phyloP scores from a whole-genome alignment of 2,329 filamentous ascomycete species.

The Arthroderma sp. region DNA sequence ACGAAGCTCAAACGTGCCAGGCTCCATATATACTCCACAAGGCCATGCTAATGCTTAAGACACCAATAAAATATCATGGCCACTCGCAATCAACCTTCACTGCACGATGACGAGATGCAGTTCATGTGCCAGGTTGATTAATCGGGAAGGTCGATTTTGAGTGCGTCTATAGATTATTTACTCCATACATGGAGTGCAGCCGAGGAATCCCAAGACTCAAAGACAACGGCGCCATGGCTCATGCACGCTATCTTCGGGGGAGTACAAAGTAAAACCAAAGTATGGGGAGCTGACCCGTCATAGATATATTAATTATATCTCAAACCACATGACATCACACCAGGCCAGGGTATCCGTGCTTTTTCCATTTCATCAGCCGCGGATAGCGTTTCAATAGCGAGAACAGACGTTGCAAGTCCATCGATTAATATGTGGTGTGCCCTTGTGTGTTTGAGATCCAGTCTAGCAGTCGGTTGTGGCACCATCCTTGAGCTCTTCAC shows the following conservation, averaged over 20 bases:
- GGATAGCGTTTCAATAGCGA: not conserved
- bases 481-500: not conserved
- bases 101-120: not conserved
- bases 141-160: not conserved
- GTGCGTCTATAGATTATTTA: not conserved
- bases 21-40: not conserved
- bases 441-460: not conserved
- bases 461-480: not conserved
- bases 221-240: not conserved
- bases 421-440: not conserved
- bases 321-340: not conserved
- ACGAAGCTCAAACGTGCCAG: not conserved
- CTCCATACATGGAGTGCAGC: not conserved
- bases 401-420: not conserved
- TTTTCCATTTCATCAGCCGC: not conserved
- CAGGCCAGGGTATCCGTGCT: not conserved
- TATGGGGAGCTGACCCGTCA: not conserved
- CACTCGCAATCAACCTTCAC: not conserved
- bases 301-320: not conserved
- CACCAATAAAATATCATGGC: not conserved
- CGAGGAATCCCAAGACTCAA: not conserved
- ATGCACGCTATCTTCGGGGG: not conserved
- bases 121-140: not conserved
- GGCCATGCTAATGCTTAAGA: not conserved
- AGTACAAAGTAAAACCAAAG: not conserved